phyloP scores from a whole-genome alignment of 2,329 filamentous ascomycete species.

The Graphilbum fragrans region DNA sequence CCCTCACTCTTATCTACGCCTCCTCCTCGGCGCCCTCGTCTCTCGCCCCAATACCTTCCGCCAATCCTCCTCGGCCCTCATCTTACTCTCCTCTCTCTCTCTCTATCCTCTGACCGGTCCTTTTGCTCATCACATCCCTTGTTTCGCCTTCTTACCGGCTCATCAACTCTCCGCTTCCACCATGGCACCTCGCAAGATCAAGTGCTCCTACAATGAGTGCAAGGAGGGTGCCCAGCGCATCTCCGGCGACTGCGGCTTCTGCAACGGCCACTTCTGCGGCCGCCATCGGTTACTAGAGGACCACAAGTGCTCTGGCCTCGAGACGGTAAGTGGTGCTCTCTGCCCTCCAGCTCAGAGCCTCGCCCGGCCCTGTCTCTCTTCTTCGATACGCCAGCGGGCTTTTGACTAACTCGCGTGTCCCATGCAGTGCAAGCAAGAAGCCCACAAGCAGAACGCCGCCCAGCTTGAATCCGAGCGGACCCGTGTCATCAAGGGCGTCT shows the following conservation, averaged over 20 bases:
- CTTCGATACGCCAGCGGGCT: too few relatives aligned
- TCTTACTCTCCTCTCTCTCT: neutral
- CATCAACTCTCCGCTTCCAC: conserved; percentile 10
- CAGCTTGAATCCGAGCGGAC: conserved; percentile 89
- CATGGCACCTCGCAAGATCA: conserved; percentile 65
- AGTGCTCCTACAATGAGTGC: conserved; percentile 85
- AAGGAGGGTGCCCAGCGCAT: conserved; percentile 80
- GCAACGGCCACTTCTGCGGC: conserved; percentile 84
- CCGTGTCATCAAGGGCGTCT: conserved; percentile 86
- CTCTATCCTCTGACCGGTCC: neutral
- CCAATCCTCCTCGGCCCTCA: neutral
- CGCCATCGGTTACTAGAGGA: conserved; percentile 90
- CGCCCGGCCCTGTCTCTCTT: neutral
- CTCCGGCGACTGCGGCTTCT: conserved; percentile 93
- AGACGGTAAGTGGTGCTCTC: conserved; percentile 52
- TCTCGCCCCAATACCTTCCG: neutral
- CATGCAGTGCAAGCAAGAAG: conserved; percentile 81
- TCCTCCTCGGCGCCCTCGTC: too few relatives aligned
- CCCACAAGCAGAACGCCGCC: conserved; percentile 84
- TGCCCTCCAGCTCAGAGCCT: too few relatives aligned
- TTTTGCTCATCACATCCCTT: neutral
- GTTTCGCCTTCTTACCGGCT: neutral
- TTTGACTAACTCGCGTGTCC: conserved; percentile 13
- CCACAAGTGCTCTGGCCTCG: conserved; percentile 83
- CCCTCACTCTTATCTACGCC: too few relatives aligned